Base-by-base conservation (phyloP, 192 early-diverging fungal genomes). In the Piromyces sp. region DNA sequence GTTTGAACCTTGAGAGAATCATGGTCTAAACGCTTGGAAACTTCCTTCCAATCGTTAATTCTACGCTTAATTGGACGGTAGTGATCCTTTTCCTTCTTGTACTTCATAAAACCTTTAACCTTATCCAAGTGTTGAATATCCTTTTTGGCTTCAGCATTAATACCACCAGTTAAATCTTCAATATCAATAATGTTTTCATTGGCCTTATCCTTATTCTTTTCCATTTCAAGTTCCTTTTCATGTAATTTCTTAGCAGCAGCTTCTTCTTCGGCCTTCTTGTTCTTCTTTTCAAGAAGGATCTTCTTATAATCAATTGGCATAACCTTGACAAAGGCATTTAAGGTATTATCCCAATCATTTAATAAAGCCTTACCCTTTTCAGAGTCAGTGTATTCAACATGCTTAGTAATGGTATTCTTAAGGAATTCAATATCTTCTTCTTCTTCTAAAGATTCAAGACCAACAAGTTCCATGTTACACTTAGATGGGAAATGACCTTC, bases 31-130 rank as follows among this genome's bases (percentile, higher is more conserved):
- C 97, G 93, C n/a, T 91, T 86, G 82, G 94, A 95, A 87, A 99
- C 94, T 90, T 99, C 97, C 79, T 96, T 92, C 93, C 94, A 98
- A 89, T 99, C 97, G 83, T 89, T 88, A 80, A 89, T 87, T 78
- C 97, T 94, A 88, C 92, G 93, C 80, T 85, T 85, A 30, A 95
- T 89, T 84, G 93, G 93, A 82, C 97, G 94, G 88, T 99, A 97
- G 51, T 86, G 83, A 87, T 99, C 97, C 30, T 88, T 91, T 81
- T 94, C 90, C 40, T 96, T 89, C 89, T 92, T 92, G 89, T 99
- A 99, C 87, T 94, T 94, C 88, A 93, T 94, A 86, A 99, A 99
- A 16, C 97, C 97, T 26, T 91, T 90, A 83, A 97, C 86, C 90
- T 98, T 99, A 85, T 99, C 97, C n/a, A 97, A 88, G 82, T 88